Evolutionary conservation across 2,329 filamentous ascomycete genomes (phyloP).

Genomic region (Phoma sp.): DNA sequence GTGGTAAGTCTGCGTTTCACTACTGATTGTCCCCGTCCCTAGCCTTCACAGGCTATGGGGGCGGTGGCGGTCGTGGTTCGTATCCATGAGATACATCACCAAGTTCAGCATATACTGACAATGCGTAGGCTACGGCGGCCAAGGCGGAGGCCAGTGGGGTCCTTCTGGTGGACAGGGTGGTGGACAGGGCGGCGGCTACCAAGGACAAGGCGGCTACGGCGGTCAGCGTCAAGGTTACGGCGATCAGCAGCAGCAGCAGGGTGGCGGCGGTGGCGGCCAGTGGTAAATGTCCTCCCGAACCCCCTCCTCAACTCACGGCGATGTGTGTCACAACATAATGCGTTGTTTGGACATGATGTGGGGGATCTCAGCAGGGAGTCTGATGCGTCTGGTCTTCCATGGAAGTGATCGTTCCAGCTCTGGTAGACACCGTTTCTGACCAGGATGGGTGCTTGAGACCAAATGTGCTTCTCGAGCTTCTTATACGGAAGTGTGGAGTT

Average conservation of each 20-base stretch:
- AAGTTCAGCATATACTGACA: constrained; percentile 8
- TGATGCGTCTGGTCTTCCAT: constrained; percentile 17
- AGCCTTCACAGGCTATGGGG: constrained; percentile 25
- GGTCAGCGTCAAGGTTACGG: constrained; percentile 35
- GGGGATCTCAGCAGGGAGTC: constrained; percentile 14
- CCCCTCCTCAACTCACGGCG: constrained; percentile 16
- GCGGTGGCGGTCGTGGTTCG: constrained; percentile 30
- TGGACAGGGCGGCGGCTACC: constrained; percentile 40
- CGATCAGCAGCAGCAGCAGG: constrained; percentile 39
- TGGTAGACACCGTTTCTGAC: constrained; percentile 31
- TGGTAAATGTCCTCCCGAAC: constrained; percentile 35
- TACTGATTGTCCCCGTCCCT: constrained; percentile 1
- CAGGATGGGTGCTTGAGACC: constrained; percentile 36
- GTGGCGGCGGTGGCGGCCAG: constrained; percentile 41
- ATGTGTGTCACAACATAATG: constrained; percentile 20
- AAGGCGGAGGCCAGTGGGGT: constrained; percentile 38
- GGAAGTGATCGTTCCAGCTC: constrained; percentile 25
- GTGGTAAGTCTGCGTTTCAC: constrained; percentile 20
- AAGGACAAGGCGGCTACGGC: constrained; percentile 39
- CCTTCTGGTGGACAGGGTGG: constrained; percentile 28
- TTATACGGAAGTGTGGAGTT: constrained; percentile 26
- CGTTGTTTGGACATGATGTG: constrained; percentile 12
- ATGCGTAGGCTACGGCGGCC: constrained; percentile 28
- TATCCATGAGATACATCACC: neutral
- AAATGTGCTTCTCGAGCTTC: constrained; percentile 27